Evolutionary conservation across 306 rosid genomes (phyloP).

Genomic region (Trifolium pratense): DNA sequence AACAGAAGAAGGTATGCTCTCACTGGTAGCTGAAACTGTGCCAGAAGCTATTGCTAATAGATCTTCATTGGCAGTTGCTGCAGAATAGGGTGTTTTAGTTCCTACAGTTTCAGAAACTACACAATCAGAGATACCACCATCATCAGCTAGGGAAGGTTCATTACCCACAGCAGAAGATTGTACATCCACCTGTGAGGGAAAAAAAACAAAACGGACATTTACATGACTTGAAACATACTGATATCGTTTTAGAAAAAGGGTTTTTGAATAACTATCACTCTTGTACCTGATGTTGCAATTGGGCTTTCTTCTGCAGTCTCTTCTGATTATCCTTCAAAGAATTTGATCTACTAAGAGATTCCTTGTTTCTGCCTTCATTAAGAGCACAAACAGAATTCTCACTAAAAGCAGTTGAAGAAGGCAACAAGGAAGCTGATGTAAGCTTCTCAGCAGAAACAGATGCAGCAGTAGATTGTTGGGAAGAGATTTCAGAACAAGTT

Average conservation of each 20-base stretch:
- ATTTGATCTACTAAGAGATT: conserved; percentile 63
- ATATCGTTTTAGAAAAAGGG: conserved; percentile 6
- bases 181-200: conserved; percentile 54
- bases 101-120: conserved; percentile 54
- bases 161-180: conserved; percentile 48
- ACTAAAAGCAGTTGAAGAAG: conserved; percentile 42
- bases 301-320: conserved; percentile 60
- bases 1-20: conserved; percentile 37
- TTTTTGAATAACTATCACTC: conserved; percentile 12
- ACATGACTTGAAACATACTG: conserved; percentile 1
- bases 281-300: conserved; percentile 64
- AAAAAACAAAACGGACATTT: background rate
- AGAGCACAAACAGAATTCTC: conserved; percentile 52
- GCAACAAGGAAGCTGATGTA: conserved; percentile 37
- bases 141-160: conserved; percentile 46
- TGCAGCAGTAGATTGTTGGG: conserved; percentile 45
- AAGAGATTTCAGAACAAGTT: conserved; percentile 39
- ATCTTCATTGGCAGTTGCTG: conserved; percentile 38
- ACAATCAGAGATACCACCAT: conserved; percentile 28
- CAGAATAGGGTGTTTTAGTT: conserved; percentile 40
- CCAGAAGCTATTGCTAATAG: conserved; percentile 41
- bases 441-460: conserved; percentile 50
- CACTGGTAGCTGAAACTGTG: conserved; percentile 38
- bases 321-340: conserved; percentile 68
- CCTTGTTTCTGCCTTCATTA: conserved; percentile 56